Conservation (phyloP, 768 basidiomycete species). For the Tubosaeta sp. region DNA sequence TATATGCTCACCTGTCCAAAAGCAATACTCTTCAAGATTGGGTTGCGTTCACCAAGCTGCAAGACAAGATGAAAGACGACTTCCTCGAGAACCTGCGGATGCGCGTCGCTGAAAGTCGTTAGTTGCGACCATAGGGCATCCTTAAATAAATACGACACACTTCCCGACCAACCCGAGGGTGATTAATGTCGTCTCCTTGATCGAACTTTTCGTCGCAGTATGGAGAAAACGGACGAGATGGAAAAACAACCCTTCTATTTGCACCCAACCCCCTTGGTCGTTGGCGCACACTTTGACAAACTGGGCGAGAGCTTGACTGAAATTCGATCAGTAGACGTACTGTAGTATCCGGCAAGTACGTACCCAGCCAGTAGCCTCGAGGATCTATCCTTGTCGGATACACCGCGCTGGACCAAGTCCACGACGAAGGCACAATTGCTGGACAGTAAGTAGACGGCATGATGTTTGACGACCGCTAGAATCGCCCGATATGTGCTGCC, state of each 20-base stretch:
- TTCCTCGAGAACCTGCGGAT: constrained; percentile 52
- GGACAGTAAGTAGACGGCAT: constrained; percentile 27
- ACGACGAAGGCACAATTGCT: constrained; percentile 30
- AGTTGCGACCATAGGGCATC: neutral
- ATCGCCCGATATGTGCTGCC: constrained; percentile 41
- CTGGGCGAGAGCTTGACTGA: constrained; percentile 43
- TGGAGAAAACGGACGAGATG: constrained; percentile 49
- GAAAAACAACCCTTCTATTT: constrained; percentile 40
- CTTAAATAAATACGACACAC: constrained; percentile 21
- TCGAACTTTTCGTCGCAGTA: constrained; percentile 35
- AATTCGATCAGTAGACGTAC: constrained; percentile 10
- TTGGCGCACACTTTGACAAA: constrained; percentile 43
- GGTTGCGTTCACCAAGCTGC: constrained; percentile 64
- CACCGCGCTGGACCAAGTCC: constrained; percentile 43
- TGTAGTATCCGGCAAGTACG: constrained; percentile 14
- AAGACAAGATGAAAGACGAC: constrained; percentile 59
- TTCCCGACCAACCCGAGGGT: constrained; percentile 53
- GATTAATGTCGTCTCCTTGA: constrained; percentile 63
- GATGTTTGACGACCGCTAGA: constrained; percentile 40
- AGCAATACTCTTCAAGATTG: constrained; percentile 64
- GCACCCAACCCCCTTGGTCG: constrained; percentile 29
- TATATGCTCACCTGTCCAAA: constrained; percentile 52
- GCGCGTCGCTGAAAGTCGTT: constrained; percentile 39
- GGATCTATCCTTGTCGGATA: constrained; percentile 52
- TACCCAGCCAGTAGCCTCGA: constrained; percentile 70